Evolutionary conservation across 495 filamentous ascomycete species (phyloP), one percentile per base, ranked within the genome.

Genomic region (Xylaria curta): DNA sequence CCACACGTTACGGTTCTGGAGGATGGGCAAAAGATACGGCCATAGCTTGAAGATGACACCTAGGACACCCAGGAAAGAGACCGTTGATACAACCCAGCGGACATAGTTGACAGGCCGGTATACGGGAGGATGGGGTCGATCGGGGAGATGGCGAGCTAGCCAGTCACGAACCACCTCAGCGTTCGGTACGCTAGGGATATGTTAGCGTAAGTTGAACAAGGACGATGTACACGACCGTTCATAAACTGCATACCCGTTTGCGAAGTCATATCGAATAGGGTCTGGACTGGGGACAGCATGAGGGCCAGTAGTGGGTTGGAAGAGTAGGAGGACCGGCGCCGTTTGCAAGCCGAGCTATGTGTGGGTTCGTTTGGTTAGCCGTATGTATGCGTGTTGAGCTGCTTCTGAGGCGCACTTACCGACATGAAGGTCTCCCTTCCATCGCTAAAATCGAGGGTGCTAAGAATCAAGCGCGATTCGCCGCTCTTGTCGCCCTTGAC

Each of bases 1-100:
- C 97, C 96, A 99, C 36, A 98, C 82, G 70, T 96, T 98, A 66
- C 95, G 89, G 81, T 93, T 98, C 78, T 94, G 93, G 46, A 98
- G 83, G 67, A 97, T 79, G 36, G 97, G 96, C n/a, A 96, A 79
- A 5, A 97, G 72, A 76, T 94, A 94, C 10, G 94, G 93, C 78
- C 89, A 93, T n/a, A 91, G 88, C 42, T 95, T 91, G 68, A 89
- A 91, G 65, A 91, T 75, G 70, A 91, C 85, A 3, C 92, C 93
- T 13, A 92, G 71, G 33, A 86, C 77, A 46, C 92, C 93, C 28
- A 97, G 84, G 10, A 91, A 54, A 24, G 89, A 84, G 15, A 93
- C 93, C 59, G 88, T 87, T 9, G 87, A 83, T 9, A 91, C 87
- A 44, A 93, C 83, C 76, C 95, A 89, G 63, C 91, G 89, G 72